Evolutionary conservation across 1,284 basidiomycete species (phyloP).

Genomic region (Pisolithus thermaeus): DNA sequence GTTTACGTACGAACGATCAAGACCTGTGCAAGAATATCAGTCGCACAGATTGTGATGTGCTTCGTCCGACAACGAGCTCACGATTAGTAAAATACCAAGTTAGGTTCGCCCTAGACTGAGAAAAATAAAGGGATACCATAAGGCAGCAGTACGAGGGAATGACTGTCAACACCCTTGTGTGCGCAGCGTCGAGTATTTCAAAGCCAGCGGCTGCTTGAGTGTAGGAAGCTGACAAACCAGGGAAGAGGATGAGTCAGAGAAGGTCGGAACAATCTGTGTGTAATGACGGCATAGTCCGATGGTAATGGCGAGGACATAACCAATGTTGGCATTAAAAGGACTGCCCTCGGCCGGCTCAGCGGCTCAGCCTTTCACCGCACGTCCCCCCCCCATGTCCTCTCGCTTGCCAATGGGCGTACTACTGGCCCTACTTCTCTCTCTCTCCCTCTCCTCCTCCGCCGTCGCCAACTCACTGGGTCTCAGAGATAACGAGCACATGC

Average conservation of each 20-base stretch:
- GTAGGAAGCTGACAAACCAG: no score
- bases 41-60: neutral
- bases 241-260: neutral
- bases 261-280: neutral
- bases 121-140: constrained; percentile 41
- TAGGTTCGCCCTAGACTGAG: neutral
- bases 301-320: no score
- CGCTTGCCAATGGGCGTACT: neutral
- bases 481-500: constrained; percentile 36
- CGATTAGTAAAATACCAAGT: constrained; percentile 61
- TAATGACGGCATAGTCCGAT: neutral
- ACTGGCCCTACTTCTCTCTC: neutral
- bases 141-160: constrained; percentile 66
- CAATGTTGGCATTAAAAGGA: no score
- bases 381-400: neutral
- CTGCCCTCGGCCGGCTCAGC: neutral
- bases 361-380: neutral
- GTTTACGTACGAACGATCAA: constrained; percentile 59
- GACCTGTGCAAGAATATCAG: constrained; percentile 33
- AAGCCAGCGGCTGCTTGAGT: no score
- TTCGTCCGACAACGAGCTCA: constrained; percentile 22
- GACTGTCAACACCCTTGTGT: constrained; percentile 17
- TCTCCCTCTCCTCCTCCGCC: neutral
- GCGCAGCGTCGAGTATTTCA: no score
- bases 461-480: neutral